A percentile compares a stretch with the other conserved stretches of the same genome.
phyloP scores from a whole-genome alignment of 2,329 filamentous ascomycete genomes.

The Dactylellina parvicollis region DNA sequence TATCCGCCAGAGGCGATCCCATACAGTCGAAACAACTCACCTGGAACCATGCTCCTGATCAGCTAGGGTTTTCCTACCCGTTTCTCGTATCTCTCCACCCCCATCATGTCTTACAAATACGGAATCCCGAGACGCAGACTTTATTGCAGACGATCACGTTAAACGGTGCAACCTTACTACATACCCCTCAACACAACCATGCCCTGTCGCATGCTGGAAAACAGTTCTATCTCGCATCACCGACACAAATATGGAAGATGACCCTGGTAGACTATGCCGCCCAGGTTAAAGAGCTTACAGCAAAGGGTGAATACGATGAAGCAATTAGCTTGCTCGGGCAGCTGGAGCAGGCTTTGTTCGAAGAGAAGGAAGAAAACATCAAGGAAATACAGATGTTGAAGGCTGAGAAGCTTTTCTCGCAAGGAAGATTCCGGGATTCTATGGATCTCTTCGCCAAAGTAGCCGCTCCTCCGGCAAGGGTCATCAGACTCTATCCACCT shows the following conservation, averaged over 20 bases:
- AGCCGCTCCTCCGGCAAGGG: conserved; percentile 85
- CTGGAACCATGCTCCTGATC: conserved; percentile 87
- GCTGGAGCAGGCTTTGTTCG: conserved; percentile 88
- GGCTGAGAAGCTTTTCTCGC: conserved; percentile 82
- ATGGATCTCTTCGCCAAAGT: conserved; percentile 93
- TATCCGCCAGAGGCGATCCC: conserved; percentile 82
- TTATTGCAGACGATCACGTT: conserved; percentile 85
- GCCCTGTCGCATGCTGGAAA: conserved; percentile 96
- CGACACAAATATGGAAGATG: conserved; percentile 95
- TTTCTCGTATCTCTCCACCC: conserved; percentile 80
- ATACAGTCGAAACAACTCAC: conserved; percentile 84
- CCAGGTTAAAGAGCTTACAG: conserved; percentile 83
- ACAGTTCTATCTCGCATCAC: conserved; percentile 91
- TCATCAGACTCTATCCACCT: conserved; percentile 83
- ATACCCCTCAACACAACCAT: conserved; percentile 90
- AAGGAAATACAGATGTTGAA: conserved; percentile 91
- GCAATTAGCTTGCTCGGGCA: conserved; percentile 87
- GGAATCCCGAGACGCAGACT: conserved; percentile 91
- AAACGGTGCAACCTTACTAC: conserved; percentile 81
- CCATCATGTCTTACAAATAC: conserved; percentile 79
- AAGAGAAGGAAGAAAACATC: conserved; percentile 77
- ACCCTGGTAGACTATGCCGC: conserved; percentile 88
- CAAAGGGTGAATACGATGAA: conserved; percentile 81
- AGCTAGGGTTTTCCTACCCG: conserved; percentile 94
- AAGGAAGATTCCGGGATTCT: conserved; percentile 83